Evolutionary conservation across 106 monocot genomes (phyloP), one percentile per base, ranked within the genome.

Genomic region (Gastrodia elata): DNA sequence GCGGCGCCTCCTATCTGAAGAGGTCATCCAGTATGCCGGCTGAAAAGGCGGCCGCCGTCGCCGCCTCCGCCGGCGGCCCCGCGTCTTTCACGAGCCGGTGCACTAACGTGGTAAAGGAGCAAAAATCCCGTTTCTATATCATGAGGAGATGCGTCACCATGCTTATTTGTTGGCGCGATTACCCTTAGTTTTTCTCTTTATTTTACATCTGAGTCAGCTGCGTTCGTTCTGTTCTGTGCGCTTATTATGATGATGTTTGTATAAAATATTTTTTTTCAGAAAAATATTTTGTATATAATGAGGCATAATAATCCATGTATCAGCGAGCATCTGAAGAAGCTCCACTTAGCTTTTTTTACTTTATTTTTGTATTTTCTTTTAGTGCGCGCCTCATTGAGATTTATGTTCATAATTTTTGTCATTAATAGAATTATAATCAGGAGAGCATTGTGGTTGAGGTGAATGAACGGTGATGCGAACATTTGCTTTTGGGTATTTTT

Each of bases 121-220:
- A 67, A n/a, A 35, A 37, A 35, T 35, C 67, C 37, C 67, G 67
- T 27, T 67, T 67, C 32, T 67, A 67, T 20, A 67, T 67, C 4
- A 8, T 67, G 67, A 24, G 27, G 11, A 24, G 67, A 18, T 67
- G 67, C 67, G 67, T 67, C 18, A 67, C 34, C 15, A 67, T 67
- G 67, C 67, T 67, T 5, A 37, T 67, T 38, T 67, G 67, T 8
- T 67, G 67, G 67, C 36, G 67, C 4, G 67, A 67, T 67, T 67
- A 67, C 37, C 67, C 67, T 18, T 67, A 27, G 27, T 3, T 32
- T 33, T 32, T 61, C 13, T 13, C 30, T 0, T n/a, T 24, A 3
- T 61, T 61, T 61, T 44, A n/a, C 52, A 52, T 52, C 22, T 22
- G 52, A 22, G 52, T 52, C 9, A 52, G 52, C 2, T 52, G 22